Base-by-base conservation (phyloP, 1,139 yeast species). In the Zygosaccharomyces pseudobailii region DNA sequence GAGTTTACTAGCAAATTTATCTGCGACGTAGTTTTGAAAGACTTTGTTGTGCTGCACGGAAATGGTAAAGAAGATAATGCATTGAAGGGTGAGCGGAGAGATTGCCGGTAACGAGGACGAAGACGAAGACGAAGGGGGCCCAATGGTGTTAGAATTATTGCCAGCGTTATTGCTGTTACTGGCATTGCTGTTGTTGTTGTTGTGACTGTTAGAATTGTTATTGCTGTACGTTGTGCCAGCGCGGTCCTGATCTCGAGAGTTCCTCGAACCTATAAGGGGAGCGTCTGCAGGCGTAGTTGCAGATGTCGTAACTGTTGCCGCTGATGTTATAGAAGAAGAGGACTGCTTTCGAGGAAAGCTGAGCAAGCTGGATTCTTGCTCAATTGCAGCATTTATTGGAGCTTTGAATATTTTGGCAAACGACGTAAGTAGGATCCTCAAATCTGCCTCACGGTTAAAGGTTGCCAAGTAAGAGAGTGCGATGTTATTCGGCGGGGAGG, bases 11-110 rank as follows among this genome's bases (percentile, higher is more conserved):
- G 80, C 75, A 51, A 72, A 73, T 40, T 73, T 71, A 21, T 72
- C 70, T 1, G 77, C 72, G 28, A 85, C 69, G 47, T 76, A 69
- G 6, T 68, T 61, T 52, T 75, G 74, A 56, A 82, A 80, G 30
- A 61, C 60, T 48, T 70, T 71, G 65, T 90, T 90, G 56, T 89
- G 82, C 62, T 87, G 94, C 34, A 80, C 69, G 43, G 88, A 66
- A 59, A 87, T 96, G 87, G 95, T 87, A 20, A 85, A 60, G 6
- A 90, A 62, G 66, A 85, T 74, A 3, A 80, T 63, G 21, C 78
- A 62, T 57, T 86, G 92, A 3, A 69, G 63, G 3, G 79, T 64
- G 80, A 85, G 75, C 1, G 73, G 56, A 0, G 82, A 73, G 1
- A 82, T 71, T 8, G 65, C 67, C 3, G 68, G 70, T 39, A 58